phyloP scores from a whole-genome alignment of 1,284 basidiomycete species.

The Ceratorhiza oryzae-sativae region DNA sequence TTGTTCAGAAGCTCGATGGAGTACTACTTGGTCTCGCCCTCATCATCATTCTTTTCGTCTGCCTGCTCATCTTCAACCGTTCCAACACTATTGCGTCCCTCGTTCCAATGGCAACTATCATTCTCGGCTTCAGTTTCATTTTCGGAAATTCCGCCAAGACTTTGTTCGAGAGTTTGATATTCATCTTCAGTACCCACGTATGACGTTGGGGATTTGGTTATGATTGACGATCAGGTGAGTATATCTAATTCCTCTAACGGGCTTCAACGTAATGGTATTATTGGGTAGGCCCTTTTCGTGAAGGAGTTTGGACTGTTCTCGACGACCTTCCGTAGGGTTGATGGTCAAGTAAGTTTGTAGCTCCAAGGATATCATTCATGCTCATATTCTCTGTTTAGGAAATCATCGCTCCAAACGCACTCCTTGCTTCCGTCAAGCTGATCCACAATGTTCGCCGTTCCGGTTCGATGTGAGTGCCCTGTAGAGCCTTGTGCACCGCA shows the following conservation, averaged over 20 bases:
- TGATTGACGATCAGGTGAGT: constrained; percentile 73
- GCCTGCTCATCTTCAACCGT: constrained; percentile 79
- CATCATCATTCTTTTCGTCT: constrained; percentile 72
- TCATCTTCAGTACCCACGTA: constrained; percentile 86
- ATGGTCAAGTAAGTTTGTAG: constrained; percentile 57
- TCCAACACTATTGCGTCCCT: constrained; percentile 75
- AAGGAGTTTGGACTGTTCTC: constrained; percentile 83
- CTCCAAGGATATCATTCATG: not conserved
- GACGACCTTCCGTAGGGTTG: constrained; percentile 78
- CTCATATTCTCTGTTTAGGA: constrained; percentile 53
- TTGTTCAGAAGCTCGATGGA: constrained; percentile 77
- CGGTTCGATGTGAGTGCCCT: constrained; percentile 67
- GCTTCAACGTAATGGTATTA: constrained; percentile 25
- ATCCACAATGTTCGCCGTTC: constrained; percentile 81
- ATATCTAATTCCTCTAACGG: not conserved
- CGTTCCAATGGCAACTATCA: constrained; percentile 80
- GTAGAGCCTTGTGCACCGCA: not conserved
- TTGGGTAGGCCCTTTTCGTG: constrained; percentile 61
- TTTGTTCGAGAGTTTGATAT: constrained; percentile 80
- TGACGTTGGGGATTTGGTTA: constrained; percentile 78
- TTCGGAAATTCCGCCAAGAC: constrained; percentile 85
- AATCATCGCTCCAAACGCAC: constrained; percentile 79
- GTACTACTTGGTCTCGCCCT: constrained; percentile 71
- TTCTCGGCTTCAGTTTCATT: constrained; percentile 80
- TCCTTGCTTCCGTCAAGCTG: constrained; percentile 75